Conservation (phyloP, 305 asterid species). For the Fraxinus xanthoxyloides region DNA sequence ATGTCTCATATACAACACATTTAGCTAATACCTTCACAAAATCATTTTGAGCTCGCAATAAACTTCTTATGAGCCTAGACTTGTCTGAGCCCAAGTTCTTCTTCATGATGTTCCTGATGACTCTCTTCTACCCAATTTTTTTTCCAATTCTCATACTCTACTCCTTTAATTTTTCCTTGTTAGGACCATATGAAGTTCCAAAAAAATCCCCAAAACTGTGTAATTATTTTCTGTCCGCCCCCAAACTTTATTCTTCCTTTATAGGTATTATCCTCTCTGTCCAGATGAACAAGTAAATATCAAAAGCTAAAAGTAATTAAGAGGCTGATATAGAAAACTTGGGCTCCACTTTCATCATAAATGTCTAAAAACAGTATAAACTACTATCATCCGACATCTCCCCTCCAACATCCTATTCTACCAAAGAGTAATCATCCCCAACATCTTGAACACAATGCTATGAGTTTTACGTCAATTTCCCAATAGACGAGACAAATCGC, state of each 20-base stretch:
- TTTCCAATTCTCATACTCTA: not conserved
- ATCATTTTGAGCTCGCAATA: not conserved
- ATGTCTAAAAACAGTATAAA: not conserved
- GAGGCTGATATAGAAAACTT: not conserved
- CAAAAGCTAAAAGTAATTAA: not conserved
- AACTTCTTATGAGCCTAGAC: not conserved
- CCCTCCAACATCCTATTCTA: not conserved
- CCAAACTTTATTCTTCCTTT: not conserved
- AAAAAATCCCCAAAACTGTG: not conserved
- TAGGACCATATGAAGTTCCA: not conserved
- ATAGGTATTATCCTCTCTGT: not conserved
- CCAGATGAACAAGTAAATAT: not conserved
- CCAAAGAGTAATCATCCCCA: not conserved
- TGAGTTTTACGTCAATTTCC: not conserved
- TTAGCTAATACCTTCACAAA: not conserved
- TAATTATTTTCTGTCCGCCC: not conserved
- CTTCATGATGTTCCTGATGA: constrained; percentile 11
- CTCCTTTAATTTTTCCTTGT: constrained; percentile 7
- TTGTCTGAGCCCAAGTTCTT: not conserved
- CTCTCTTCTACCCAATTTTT: constrained; percentile 4
- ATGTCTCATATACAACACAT: not conserved
- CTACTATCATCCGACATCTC: not conserved
- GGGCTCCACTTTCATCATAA: not conserved
- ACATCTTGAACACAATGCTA: not conserved
- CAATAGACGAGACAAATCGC: not conserved